Conservation (phyloP, 2,329 filamentous ascomycete species). For the Colletotrichum plurivorum region DNA sequence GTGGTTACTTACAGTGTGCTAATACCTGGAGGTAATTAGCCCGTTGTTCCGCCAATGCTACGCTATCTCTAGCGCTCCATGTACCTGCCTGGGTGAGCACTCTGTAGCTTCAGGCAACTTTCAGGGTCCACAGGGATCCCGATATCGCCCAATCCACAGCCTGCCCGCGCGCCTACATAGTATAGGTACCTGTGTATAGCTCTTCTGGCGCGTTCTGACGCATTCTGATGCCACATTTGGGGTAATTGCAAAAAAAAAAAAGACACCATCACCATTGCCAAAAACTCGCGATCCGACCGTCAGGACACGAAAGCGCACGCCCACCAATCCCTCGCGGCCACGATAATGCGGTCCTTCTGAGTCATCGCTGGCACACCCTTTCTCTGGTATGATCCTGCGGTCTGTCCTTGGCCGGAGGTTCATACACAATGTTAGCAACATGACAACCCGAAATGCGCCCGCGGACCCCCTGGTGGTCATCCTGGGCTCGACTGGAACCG, state of each 20-base stretch:
- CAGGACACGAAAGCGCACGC: slow-evolving; percentile 20
- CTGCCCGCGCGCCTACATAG: slow-evolving; percentile 21
- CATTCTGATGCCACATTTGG: slow-evolving; percentile 36
- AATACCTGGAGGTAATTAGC: no score
- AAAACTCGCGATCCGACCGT: not conserved
- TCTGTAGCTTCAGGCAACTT: not conserved
- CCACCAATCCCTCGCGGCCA: slow-evolving; percentile 1
- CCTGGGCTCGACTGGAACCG: slow-evolving; percentile 91
- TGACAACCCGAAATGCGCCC: slow-evolving; percentile 49
- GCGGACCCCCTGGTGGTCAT: slow-evolving; percentile 80
- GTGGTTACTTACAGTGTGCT: not conserved
- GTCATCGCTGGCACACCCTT: slow-evolving; percentile 18
- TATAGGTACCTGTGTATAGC: not conserved
- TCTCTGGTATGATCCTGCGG: slow-evolving; percentile 36
- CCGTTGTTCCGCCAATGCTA: no score
- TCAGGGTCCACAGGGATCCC: not conserved
- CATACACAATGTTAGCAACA: slow-evolving; percentile 44
- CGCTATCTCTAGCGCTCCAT: not conserved
- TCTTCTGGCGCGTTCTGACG: slow-evolving; percentile 37
- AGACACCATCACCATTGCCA: slow-evolving; percentile 1
- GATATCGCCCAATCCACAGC: slow-evolving; percentile 22
- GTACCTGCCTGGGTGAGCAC: no score
- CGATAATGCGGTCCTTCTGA: slow-evolving; percentile 24
- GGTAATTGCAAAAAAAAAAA: slow-evolving; percentile 8
- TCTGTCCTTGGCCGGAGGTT: slow-evolving; percentile 31